These are phyloP conservation scores for Pachysandra terminalis DNA, from an alignment of 164 flowering plant genomes.

Conservation along the genomic window DNA sequence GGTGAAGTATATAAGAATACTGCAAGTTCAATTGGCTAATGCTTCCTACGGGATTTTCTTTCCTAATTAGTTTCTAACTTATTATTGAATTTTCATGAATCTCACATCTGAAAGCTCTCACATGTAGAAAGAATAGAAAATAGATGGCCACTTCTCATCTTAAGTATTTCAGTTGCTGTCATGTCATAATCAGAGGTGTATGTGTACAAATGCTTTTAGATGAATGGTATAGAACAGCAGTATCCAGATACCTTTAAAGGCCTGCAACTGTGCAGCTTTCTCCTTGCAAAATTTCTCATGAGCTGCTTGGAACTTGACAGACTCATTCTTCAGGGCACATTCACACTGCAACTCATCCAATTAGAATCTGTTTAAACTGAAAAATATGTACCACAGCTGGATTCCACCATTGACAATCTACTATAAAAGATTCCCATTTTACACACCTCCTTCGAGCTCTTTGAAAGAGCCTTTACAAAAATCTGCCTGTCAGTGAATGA, in stretches of 20 bases:
- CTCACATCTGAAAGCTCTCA: not conserved
- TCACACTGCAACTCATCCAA: constrained; percentile 59
- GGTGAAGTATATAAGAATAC: not conserved
- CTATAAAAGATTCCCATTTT: not conserved
- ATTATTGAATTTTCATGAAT: not conserved
- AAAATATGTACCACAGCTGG: too few species aligned
- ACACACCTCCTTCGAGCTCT: constrained; percentile 87
- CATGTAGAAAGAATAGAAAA: not conserved
- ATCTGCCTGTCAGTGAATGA: constrained; percentile 46
- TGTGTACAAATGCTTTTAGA: too few species aligned
- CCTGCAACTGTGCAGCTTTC: constrained; percentile 58
- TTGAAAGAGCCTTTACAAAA: constrained; percentile 72
- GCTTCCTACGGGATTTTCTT: too few species aligned
- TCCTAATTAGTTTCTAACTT: too few species aligned
- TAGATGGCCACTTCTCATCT: not conserved
- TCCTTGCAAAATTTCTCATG: constrained; percentile 77
- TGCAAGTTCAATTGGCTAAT: too few species aligned
- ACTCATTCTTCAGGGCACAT: constrained; percentile 60
- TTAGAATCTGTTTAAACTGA: not conserved
- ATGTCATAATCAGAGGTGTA: too few species aligned
- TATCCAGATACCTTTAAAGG: constrained; percentile 45
- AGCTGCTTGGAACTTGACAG: constrained; percentile 62
- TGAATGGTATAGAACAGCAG: not conserved
- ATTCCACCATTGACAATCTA: not conserved
- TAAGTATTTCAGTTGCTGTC: not conserved